A percentile compares a stretch with the other conserved stretches of the same genome.
These are phyloP conservation scores for Penicillium riverlandense DNA, from an alignment of 495 filamentous ascomycete species.

Conservation along the genomic window DNA sequence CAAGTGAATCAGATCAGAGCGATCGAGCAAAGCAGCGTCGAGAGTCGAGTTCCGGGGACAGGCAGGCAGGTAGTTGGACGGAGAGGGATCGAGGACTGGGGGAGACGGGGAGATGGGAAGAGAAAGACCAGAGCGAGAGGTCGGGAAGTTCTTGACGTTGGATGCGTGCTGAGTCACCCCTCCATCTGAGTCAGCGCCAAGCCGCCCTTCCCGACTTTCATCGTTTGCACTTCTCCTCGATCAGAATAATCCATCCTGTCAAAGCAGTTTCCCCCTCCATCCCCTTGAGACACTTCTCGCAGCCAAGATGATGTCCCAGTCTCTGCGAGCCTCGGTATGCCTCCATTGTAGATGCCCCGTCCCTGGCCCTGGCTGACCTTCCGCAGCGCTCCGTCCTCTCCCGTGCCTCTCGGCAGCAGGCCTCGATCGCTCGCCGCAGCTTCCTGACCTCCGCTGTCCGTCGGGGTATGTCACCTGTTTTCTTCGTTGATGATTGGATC, in stretches of 20 bases:
- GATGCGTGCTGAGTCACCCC: neutral
- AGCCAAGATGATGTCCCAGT: constrained; percentile 59
- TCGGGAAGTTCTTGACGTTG: neutral
- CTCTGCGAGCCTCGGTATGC: constrained; percentile 61
- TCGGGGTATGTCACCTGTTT: constrained; percentile 27
- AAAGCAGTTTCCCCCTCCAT: constrained; percentile 18
- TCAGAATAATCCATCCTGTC: constrained; percentile 28
- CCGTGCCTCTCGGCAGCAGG: constrained; percentile 68
- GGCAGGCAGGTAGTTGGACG: constrained; percentile 12
- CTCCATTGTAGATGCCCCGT: neutral
- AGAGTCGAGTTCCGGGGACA: constrained; percentile 24
- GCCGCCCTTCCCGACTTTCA: constrained; percentile 22
- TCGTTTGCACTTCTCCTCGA: constrained; percentile 26
- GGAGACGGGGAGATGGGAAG: constrained; percentile 11
- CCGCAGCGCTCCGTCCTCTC: constrained; percentile 72
- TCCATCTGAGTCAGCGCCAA: constrained; percentile 22
- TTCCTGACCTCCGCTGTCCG: constrained; percentile 57
- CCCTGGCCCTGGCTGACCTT: constrained; percentile 11
- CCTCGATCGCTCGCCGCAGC: constrained; percentile 62
- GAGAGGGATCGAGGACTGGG: constrained; percentile 10
- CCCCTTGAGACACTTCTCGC: constrained; percentile 19
- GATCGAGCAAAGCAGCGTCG: constrained; percentile 17
- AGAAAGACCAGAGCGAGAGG: constrained; percentile 6
- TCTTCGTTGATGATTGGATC: neutral
- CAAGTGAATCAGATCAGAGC: constrained; percentile 5